Base-by-base conservation (phyloP, 768 basidiomycete species). In the Lactifluus subvellereus region DNA sequence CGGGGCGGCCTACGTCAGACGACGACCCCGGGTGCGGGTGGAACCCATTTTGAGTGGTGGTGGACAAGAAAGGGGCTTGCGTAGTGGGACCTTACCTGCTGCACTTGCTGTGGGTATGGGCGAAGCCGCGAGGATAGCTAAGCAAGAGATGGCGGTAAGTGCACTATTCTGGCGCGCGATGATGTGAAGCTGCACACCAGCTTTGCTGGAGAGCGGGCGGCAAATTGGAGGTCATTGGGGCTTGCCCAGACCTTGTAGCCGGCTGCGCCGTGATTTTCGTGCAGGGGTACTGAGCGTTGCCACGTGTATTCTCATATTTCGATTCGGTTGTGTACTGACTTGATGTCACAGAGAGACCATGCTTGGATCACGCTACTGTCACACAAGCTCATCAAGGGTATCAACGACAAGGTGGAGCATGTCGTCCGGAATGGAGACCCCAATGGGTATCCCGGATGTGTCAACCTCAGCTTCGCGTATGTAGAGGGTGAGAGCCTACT, bases 401-500 rank as follows among this genome's bases (percentile, higher is more conserved):
- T 99, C 73, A 89, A 89, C 62, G 79, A 85, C 2, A 80, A 89
- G 67, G 89, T 98, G 22, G 91, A 94, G 66, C 86, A 91, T 68
- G 93, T 99, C 60, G 86, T 96, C 49, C 86, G 97, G 43, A 99
- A 99, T 71, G 97, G 97, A 13, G 96, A 98, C 72, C 76, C 81
- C 0, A 80, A 87, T 61, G 97, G 97, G 22, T 99, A 96, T 75
- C 87, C 94, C 0, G 97, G 97, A 45, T 99, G 97, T 73, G 84
- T 98, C 72, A 98, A 98, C 74, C 81, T 98, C 48, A 92, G 89
- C 67, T 98, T 98, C 72, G 85, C 94, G 3, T 98, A 97, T 71
- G 94, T 98, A 42, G 96, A 98, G 74, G 96, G 96, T 27, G 96
- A 98, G 76, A 94, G 91, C 73, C 81, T 99, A 67, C 75, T 99